These are phyloP conservation scores for Saccharomyces jurei DNA, from an alignment of 805 yeast genomes.

Conservation along the genomic window DNA sequence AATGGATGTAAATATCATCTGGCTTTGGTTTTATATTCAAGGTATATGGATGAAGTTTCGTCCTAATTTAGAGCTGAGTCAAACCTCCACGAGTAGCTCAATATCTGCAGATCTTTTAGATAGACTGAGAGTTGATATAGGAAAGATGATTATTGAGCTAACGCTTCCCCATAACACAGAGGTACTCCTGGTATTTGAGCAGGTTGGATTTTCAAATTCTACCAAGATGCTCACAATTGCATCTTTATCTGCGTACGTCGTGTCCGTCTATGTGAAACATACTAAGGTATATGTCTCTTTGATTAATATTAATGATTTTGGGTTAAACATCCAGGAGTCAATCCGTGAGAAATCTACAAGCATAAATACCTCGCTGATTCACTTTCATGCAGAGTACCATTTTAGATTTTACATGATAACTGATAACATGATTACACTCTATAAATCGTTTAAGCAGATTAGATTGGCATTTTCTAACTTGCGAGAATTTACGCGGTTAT, in stretches of 20 bases:
- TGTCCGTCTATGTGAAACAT: conserved; percentile 25
- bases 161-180: conserved; percentile 23
- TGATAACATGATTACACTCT: conserved; percentile 42
- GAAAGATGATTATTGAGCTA: conserved; percentile 19
- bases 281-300: conserved; percentile 17
- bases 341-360: conserved; percentile 1
- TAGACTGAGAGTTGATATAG: conserved; percentile 6
- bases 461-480: conserved; percentile 36
- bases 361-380: conserved; percentile 14
- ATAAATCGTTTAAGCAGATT: conserved; percentile 42
- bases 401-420: conserved; percentile 40
- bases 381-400: conserved; percentile 30
- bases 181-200: conserved; percentile 12
- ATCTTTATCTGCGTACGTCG: conserved; percentile 13
- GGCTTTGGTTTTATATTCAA: conserved; percentile 19
- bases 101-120: not conserved
- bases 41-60: conserved; percentile 6
- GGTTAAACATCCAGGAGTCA: conserved; percentile 6
- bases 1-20: conserved; percentile 26
- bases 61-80: not conserved
- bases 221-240: conserved; percentile 4
- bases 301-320: conserved; percentile 11
- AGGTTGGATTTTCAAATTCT: conserved; percentile 4
- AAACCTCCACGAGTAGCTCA: not conserved
- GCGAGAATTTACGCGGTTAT: conserved; percentile 14